A percentile compares a stretch with the other conserved stretches of the same genome.
These are phyloP conservation scores for Berberis thunbergii DNA, from an alignment of 164 flowering plant genomes.

Conservation along the genomic window DNA sequence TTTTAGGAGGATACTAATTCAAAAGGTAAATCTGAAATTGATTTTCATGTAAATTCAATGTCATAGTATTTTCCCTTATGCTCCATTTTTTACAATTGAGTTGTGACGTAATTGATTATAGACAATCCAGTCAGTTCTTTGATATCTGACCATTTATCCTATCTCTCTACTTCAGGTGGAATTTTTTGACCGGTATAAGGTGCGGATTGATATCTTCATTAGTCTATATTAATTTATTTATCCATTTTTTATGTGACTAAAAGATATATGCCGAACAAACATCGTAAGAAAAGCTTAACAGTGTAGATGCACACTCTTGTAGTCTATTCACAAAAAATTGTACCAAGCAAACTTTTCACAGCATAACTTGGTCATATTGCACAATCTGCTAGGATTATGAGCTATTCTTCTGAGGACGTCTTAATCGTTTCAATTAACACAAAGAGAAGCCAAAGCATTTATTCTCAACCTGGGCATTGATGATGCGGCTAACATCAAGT, in stretches of 20 bases:
- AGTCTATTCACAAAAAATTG: no score
- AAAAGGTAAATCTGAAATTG: constrained; percentile 45
- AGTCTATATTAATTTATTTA: constrained; percentile 2
- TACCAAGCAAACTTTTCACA: no score
- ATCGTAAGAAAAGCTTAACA: no score
- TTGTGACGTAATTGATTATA: not conserved
- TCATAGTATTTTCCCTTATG: not conserved
- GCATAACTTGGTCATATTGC: no score
- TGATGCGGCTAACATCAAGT: no score
- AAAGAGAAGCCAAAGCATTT: no score
- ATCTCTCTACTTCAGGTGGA: constrained; percentile 54
- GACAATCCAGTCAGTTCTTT: constrained; percentile 3
- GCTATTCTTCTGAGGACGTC: no score
- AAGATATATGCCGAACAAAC: no score
- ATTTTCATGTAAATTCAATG: not conserved
- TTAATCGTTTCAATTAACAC: no score
- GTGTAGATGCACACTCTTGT: no score
- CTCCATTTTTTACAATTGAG: not conserved
- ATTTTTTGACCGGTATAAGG: constrained; percentile 93
- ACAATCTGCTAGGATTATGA: no score
- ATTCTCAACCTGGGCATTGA: no score
- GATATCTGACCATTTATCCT: constrained; percentile 8
- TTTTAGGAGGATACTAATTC: constrained; percentile 75
- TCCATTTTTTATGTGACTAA: constrained; percentile 10
- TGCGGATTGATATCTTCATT: constrained; percentile 14